phyloP scores from a whole-genome alignment of 2,329 filamentous ascomycete species.

The Colletotrichum orchidophilum region DNA sequence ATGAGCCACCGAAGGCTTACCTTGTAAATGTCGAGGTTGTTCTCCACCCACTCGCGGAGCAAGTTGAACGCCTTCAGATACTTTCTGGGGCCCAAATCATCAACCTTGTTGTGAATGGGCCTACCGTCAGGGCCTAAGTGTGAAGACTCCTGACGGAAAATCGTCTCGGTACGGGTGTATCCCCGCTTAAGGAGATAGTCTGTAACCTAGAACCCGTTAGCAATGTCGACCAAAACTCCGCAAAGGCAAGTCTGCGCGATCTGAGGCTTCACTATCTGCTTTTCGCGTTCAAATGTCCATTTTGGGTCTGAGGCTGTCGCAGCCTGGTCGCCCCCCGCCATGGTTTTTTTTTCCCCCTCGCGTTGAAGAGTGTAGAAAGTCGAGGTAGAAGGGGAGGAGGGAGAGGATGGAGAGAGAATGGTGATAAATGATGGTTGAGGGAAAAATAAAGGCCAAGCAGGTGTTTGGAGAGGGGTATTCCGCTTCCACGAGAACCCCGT shows the following conservation, averaged over 20 bases:
- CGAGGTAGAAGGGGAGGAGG: not conserved
- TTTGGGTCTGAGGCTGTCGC: too few relatives aligned
- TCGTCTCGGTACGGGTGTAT: slow-evolving; percentile 90
- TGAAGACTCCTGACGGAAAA: slow-evolving; percentile 89
- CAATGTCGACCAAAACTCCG: not conserved
- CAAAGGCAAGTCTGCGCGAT: not conserved
- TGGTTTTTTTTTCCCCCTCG: not conserved
- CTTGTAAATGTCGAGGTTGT: slow-evolving; percentile 94
- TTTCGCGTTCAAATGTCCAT: too few relatives aligned
- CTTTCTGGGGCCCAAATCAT: slow-evolving; percentile 78
- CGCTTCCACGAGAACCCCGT: not conserved
- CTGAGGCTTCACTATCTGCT: too few relatives aligned
- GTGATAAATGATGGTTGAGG: not conserved
- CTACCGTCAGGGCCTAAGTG: slow-evolving; percentile 84
- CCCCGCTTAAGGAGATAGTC: slow-evolving; percentile 97
- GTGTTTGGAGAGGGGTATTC: not conserved
- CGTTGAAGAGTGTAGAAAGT: not conserved
- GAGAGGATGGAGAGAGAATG: not conserved
- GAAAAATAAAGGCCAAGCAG: not conserved
- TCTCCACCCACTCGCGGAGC: slow-evolving; percentile 85
- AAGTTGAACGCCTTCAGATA: slow-evolving; percentile 80
- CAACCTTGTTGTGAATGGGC: slow-evolving; percentile 71
- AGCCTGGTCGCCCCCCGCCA: not conserved
- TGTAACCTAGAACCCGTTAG: slow-evolving; percentile 66
- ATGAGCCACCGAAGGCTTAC: slow-evolving; percentile 49